These are phyloP conservation scores for Alternaria metachromatica DNA, from an alignment of 2,329 filamentous ascomycete genomes.

Conservation along the genomic window DNA sequence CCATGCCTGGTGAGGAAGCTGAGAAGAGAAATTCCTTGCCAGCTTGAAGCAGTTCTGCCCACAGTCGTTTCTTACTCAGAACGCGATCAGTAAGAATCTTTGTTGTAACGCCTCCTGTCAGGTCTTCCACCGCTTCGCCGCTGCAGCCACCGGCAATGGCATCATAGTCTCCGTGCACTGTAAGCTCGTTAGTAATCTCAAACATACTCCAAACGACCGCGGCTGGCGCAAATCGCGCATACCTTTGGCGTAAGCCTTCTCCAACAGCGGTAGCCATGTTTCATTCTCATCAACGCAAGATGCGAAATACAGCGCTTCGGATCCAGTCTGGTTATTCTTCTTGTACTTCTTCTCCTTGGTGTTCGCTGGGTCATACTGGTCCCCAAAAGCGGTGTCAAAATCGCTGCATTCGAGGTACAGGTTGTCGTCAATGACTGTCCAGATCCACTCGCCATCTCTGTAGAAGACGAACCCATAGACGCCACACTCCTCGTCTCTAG, in stretches of 20 bases:
- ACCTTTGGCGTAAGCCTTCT: constrained; percentile 80
- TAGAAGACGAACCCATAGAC: constrained; percentile 88
- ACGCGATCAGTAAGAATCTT: constrained; percentile 72
- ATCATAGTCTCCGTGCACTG: constrained; percentile 77
- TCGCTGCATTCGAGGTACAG: constrained; percentile 78
- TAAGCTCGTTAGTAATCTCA: background rate
- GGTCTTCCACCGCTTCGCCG: constrained; percentile 63
- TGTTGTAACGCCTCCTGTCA: constrained; percentile 72
- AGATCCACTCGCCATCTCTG: constrained; percentile 73
- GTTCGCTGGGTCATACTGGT: constrained; percentile 66
- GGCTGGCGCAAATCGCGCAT: background rate
- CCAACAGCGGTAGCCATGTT: constrained; percentile 80
- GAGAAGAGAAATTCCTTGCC: constrained; percentile 81
- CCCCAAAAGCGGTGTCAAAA: constrained; percentile 75
- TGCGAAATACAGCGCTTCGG: constrained; percentile 78
- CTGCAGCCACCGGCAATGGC: constrained; percentile 73
- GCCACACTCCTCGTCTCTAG: constrained; percentile 72
- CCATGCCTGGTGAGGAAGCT: constrained; percentile 60
- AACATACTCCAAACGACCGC: background rate
- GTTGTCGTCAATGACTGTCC: constrained; percentile 90
- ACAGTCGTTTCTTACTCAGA: constrained; percentile 79
- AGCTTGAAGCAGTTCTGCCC: constrained; percentile 77
- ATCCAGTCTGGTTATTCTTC: constrained; percentile 74
- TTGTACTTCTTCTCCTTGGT: constrained; percentile 67
- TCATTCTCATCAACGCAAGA: constrained; percentile 77